phyloP scores from a whole-genome alignment of 495 filamentous ascomycete species.

The Aspergillus conjunctus region DNA sequence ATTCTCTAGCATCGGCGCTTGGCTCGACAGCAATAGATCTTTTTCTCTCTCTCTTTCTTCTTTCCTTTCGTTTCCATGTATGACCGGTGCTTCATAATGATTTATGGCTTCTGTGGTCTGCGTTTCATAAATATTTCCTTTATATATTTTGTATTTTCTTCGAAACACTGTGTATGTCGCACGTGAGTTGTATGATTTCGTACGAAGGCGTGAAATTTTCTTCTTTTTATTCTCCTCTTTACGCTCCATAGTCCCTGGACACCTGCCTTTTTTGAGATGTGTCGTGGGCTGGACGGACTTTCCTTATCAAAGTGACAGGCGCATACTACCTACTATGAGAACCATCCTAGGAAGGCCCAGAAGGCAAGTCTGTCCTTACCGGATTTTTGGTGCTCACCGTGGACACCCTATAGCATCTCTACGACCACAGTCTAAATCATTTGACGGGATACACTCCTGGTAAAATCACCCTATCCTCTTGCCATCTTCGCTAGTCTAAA shows the following conservation, averaged over 20 bases:
- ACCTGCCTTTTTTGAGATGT: background rate
- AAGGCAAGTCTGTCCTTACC: no score
- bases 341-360: background rate
- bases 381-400: no score
- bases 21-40: slow-evolving; percentile 40
- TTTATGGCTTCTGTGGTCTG: slow-evolving; percentile 1
- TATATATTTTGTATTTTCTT: slow-evolving; percentile 9
- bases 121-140: slow-evolving; percentile 6
- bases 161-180: slow-evolving; percentile 8
- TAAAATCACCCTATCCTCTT: no score
- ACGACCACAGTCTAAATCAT: no score
- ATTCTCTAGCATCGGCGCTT: slow-evolving; percentile 28
- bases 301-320: background rate
- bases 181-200: slow-evolving; percentile 14
- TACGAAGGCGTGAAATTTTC: slow-evolving; percentile 6
- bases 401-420: no score
- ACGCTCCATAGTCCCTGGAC: background rate
- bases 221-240: background rate
- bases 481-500: background rate
- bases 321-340: background rate
- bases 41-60: slow-evolving; percentile 15
- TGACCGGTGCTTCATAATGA: background rate
- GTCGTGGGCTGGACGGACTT: background rate
- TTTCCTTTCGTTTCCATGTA: background rate
- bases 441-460: no score